A percentile compares a stretch with the other conserved stretches of the same genome.
These are phyloP conservation scores for Talaromyces thailandensis DNA, from an alignment of 495 filamentous ascomycete genomes.

Conservation along the genomic window DNA sequence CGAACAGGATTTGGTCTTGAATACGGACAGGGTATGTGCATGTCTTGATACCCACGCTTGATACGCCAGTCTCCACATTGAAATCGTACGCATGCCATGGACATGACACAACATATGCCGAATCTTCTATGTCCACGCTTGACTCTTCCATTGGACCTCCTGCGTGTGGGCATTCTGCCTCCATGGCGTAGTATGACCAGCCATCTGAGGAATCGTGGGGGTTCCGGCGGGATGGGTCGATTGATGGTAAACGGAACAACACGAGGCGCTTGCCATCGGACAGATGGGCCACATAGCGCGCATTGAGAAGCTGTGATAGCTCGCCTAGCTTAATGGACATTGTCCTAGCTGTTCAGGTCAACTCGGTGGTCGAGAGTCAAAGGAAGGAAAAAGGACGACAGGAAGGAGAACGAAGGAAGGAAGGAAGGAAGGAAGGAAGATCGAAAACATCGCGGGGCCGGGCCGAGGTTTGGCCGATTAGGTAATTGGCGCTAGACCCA, in stretches of 20 bases:
- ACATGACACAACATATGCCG: conserved; percentile 43
- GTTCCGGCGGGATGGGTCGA: conserved; percentile 23
- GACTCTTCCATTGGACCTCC: conserved; percentile 44
- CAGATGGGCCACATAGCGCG: conserved; percentile 39
- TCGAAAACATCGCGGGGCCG: not conserved
- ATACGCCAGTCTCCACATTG: conserved; percentile 47
- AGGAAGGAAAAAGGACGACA: too few species aligned
- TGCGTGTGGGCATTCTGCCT: conserved; percentile 44
- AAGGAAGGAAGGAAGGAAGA: not conserved
- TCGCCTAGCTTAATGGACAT: conserved; percentile 29
- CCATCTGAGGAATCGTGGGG: conserved; percentile 27
- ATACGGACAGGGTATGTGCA: conserved; percentile 42
- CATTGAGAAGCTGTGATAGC: conserved; percentile 27
- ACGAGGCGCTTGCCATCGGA: conserved; percentile 43
- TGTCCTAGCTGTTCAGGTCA: not conserved
- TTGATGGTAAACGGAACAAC: conserved; percentile 39
- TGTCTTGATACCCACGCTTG: conserved; percentile 43
- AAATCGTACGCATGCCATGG: conserved; percentile 51
- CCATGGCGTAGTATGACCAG: conserved; percentile 47
- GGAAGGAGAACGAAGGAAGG: not conserved
- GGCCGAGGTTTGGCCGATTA: not conserved
- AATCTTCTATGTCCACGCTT: conserved; percentile 44
- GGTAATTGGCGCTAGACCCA: not conserved
- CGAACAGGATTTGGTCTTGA: conserved; percentile 22
- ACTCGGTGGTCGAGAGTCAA: not conserved